phyloP scores from a whole-genome alignment of 2,329 filamentous ascomycete genomes.

The Sarocladium brachiariae region DNA sequence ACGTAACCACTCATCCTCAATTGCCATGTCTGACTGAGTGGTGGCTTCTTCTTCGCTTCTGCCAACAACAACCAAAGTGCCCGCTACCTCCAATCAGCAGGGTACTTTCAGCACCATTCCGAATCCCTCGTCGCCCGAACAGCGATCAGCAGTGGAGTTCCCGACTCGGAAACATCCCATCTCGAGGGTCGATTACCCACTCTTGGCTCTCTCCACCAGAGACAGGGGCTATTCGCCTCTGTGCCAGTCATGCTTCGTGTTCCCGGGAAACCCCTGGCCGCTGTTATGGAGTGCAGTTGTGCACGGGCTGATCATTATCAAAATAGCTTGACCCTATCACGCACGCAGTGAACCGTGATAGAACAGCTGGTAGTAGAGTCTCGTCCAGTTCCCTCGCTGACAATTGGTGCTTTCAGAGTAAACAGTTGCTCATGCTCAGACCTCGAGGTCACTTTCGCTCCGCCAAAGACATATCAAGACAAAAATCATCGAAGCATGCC shows the following conservation, averaged over 20 bases:
- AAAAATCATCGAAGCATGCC: too few species aligned
- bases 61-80: background rate
- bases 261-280: background rate
- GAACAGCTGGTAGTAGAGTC: too few species aligned
- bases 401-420: background rate
- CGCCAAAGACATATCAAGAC: too few species aligned
- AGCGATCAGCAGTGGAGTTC: constrained; percentile 4
- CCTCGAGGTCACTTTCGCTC: too few species aligned
- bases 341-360: too few species aligned
- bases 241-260: background rate
- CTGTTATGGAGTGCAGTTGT: background rate
- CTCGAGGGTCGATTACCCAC: constrained; percentile 2
- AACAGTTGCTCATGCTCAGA: too few species aligned
- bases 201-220: background rate
- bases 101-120: background rate
- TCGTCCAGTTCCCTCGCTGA: background rate
- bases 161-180: constrained; percentile 1
- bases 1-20: background rate
- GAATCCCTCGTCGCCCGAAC: background rate
- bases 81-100: background rate
- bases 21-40: background rate
- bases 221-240: background rate
- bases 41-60: background rate
- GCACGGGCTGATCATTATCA: constrained; percentile 9
- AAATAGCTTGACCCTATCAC: too few species aligned